These are phyloP conservation scores for Globisporangium nagaii DNA, from an alignment of 352 stramenopile genomes.

Conservation along the genomic window DNA sequence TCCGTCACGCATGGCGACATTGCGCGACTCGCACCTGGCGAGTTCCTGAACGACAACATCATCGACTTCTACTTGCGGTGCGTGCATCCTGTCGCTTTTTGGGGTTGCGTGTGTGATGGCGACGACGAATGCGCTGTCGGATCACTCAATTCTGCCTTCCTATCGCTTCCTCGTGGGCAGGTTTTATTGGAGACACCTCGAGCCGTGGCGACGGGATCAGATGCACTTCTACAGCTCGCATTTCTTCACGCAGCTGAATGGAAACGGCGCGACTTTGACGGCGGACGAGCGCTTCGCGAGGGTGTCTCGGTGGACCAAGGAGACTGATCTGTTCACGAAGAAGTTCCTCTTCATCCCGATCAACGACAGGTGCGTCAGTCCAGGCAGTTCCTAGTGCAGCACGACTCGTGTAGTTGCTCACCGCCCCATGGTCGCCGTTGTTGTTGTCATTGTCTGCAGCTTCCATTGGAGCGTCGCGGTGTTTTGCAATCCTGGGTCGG, in stretches of 20 bases:
- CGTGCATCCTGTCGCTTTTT: neutral
- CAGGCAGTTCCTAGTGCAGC: neutral
- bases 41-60: slow-evolving; percentile 94
- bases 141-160: slow-evolving; percentile 2
- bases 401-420: neutral
- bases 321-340: slow-evolving; percentile 81
- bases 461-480: slow-evolving; percentile 90
- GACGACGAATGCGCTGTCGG: neutral
- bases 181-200: slow-evolving; percentile 66
- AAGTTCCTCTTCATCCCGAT: slow-evolving; percentile 88
- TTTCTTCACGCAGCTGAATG: slow-evolving; percentile 91
- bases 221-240: slow-evolving; percentile 94
- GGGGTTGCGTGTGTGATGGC: neutral
- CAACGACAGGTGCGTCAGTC: slow-evolving; percentile 65
- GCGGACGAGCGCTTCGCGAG: slow-evolving; percentile 46
- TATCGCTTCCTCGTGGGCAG: slow-evolving; percentile 13
- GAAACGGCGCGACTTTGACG: slow-evolving; percentile 20
- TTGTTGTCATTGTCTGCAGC: slow-evolving; percentile 20
- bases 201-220: slow-evolving; percentile 46
- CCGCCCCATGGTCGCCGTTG: no score
- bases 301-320: slow-evolving; percentile 78
- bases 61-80: slow-evolving; percentile 92
- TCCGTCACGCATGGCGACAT: slow-evolving; percentile 84
- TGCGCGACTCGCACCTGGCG: slow-evolving; percentile 76
- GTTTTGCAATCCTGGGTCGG: slow-evolving; percentile 77